Evolutionary conservation across 179 eudicot genomes (phyloP).

Genomic region (Beta corolliflora): DNA sequence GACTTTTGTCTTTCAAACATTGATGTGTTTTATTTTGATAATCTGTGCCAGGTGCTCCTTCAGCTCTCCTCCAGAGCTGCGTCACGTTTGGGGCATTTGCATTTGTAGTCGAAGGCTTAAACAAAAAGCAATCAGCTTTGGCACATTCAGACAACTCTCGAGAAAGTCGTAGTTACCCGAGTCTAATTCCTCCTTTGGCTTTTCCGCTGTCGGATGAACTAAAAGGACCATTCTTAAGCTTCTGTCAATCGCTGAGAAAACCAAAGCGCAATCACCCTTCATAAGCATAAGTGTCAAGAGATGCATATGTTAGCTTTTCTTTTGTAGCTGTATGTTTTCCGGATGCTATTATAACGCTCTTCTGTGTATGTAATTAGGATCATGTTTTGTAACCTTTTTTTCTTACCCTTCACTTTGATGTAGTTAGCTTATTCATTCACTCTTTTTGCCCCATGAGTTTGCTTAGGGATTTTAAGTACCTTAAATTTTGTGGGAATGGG

Average conservation of each 20-base stretch:
- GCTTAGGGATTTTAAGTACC: not conserved
- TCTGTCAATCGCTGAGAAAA: conserved; percentile 51
- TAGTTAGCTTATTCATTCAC: not conserved
- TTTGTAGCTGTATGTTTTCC: not conserved
- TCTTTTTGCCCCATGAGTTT: not conserved
- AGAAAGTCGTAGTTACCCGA: conserved; percentile 26
- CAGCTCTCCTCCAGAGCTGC: conserved; percentile 77
- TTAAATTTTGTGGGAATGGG: not conserved
- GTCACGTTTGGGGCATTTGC: conserved; percentile 86
- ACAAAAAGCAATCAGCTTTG: conserved; percentile 78
- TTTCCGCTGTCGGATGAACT: conserved; percentile 70
- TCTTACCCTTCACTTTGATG: conserved; percentile 1
- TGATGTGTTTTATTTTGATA: not conserved
- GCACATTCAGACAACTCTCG: conserved; percentile 43
- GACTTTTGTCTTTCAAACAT: not conserved
- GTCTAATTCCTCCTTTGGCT: conserved; percentile 58
- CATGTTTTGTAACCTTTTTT: conserved; percentile 11
- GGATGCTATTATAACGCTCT: conserved; percentile 20
- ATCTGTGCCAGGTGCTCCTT: conserved; percentile 70
- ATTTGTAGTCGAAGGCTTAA: conserved; percentile 69
- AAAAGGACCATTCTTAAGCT: conserved; percentile 58
- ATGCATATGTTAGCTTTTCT: not conserved
- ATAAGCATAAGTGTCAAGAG: not conserved
- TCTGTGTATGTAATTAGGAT: conserved; percentile 18
- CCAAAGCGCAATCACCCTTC: conserved; percentile 16